Conservation (phyloP, 2,329 filamentous ascomycete genomes). For the Simplicillium sp. region DNA sequence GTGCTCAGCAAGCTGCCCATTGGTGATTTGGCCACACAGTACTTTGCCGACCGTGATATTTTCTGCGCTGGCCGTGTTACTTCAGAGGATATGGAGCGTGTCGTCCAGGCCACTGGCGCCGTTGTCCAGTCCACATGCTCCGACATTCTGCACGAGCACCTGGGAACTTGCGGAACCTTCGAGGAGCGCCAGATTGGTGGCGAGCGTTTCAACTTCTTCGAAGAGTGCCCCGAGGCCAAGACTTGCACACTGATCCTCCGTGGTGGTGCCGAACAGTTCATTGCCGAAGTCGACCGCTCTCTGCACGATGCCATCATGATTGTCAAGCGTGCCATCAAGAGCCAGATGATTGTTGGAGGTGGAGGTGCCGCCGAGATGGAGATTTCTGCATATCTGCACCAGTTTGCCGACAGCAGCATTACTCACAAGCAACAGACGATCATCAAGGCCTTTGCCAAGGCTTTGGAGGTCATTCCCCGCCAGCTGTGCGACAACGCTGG, state of each 20-base stretch:
- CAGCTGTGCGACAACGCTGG: conserved; percentile 98
- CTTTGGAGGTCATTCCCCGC: conserved; percentile 89
- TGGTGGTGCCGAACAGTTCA: conserved; percentile 97
- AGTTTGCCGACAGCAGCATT: conserved; percentile 85
- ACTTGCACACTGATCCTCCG: conserved; percentile 94
- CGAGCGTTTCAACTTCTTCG: conserved; percentile 97
- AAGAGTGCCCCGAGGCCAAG: conserved; percentile 89
- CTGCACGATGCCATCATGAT: conserved; percentile 99
- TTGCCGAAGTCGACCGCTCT: conserved; percentile 94
- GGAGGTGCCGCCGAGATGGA: conserved; percentile 97
- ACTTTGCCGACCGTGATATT: conserved; percentile 93
- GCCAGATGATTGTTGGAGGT: conserved; percentile 88
- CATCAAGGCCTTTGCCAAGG: conserved; percentile 96
- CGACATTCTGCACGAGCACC: conserved; percentile 79
- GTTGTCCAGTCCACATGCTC: conserved; percentile 93
- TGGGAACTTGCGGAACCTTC: conserved; percentile 83
- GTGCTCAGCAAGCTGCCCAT: conserved; percentile 96
- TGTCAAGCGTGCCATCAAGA: conserved; percentile 94
- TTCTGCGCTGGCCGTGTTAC: conserved; percentile 96
- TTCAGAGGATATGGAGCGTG: conserved; percentile 87
- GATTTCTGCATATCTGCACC: conserved; percentile 84
- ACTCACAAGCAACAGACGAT: conserved; percentile 93
- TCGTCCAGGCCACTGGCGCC: conserved; percentile 88
- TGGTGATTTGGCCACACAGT: conserved; percentile 94
- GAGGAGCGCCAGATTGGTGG: conserved; percentile 96